phyloP scores from a whole-genome alignment of 2,329 filamentous ascomycete genomes.

The Didymella sp. region DNA sequence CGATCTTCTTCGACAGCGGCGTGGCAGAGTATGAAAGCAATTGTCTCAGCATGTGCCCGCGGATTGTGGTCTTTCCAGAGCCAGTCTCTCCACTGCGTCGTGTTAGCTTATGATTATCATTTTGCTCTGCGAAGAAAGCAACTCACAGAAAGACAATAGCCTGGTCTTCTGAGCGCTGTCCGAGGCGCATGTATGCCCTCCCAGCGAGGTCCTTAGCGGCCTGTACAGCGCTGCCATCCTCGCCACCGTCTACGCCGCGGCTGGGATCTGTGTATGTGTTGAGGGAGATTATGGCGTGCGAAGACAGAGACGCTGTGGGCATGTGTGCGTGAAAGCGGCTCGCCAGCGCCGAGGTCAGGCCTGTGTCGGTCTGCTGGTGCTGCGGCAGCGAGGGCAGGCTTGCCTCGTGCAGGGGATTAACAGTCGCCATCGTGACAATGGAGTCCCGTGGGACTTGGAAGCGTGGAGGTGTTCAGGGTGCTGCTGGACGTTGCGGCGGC shows the following conservation, averaged over 20 bases:
- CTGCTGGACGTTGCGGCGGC: conserved; percentile 12
- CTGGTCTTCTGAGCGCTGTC: conserved; percentile 90
- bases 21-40: conserved; percentile 90
- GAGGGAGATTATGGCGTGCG: conserved; percentile 86
- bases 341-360: conserved; percentile 81
- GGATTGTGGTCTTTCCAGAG: conserved; percentile 92
- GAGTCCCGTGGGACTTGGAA: conserved; percentile 49
- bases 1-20: conserved; percentile 90
- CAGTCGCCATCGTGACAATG: conserved; percentile 62
- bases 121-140: neutral
- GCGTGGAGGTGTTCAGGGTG: conserved; percentile 27
- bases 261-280: conserved; percentile 94
- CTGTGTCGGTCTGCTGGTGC: conserved; percentile 79
- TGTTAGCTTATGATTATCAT: conserved; percentile 13
- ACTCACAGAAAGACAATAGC: conserved; percentile 90
- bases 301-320: conserved; percentile 87
- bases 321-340: conserved; percentile 91
- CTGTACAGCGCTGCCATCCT: conserved; percentile 89
- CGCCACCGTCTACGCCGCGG: conserved; percentile 87
- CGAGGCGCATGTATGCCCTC: conserved; percentile 83
- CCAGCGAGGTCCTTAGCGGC: conserved; percentile 92
- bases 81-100: conserved; percentile 84
- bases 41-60: conserved; percentile 84
- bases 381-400: conserved; percentile 88
- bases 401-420: conserved; percentile 67